A percentile compares a stretch with the other conserved stretches of the same genome.
Conservation (phyloP, 164 flowering plant species). For the Chimonanthus praecox region DNA sequence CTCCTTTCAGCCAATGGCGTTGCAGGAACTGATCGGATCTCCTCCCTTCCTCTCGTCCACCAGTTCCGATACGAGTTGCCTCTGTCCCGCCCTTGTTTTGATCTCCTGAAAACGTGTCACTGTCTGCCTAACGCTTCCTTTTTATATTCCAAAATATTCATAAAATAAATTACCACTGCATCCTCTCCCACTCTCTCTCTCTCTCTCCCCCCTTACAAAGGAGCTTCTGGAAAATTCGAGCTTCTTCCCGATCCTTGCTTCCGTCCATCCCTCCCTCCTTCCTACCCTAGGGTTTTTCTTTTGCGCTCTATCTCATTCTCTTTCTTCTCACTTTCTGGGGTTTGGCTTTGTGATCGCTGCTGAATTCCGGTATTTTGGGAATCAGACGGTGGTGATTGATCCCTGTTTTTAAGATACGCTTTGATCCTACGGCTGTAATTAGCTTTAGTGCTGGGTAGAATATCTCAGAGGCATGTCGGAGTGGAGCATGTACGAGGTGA, state of each 20-base stretch:
- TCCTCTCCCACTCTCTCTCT: no score
- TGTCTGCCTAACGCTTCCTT: not conserved
- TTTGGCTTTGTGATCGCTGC: not conserved
- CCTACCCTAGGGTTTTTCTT: not conserved
- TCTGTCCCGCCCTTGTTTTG: not conserved
- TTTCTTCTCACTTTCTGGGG: not conserved
- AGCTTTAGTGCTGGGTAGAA: slow-evolving; percentile 1
- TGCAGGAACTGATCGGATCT: slow-evolving; percentile 12
- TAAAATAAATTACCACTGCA: no score
- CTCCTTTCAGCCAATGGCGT: slow-evolving; percentile 1
- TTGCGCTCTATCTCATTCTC: not conserved
- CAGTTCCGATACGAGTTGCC: not conserved
- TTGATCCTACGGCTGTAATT: not conserved
- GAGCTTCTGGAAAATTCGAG: not conserved
- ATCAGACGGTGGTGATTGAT: not conserved
- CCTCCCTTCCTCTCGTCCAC: slow-evolving; percentile 6
- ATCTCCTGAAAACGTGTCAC: slow-evolving; percentile 9
- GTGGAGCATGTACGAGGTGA: slow-evolving; percentile 16
- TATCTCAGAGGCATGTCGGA: slow-evolving; percentile 16
- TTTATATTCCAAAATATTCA: not conserved
- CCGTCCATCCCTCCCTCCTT: no score
- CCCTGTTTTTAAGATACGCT: not conserved
- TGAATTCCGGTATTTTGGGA: not conserved
- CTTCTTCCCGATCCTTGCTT: not conserved
- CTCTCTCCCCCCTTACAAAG: not conserved